Evolutionary conservation across 2,329 filamentous ascomycete species (phyloP).

Genomic region (Fusarium decemcellulare): DNA sequence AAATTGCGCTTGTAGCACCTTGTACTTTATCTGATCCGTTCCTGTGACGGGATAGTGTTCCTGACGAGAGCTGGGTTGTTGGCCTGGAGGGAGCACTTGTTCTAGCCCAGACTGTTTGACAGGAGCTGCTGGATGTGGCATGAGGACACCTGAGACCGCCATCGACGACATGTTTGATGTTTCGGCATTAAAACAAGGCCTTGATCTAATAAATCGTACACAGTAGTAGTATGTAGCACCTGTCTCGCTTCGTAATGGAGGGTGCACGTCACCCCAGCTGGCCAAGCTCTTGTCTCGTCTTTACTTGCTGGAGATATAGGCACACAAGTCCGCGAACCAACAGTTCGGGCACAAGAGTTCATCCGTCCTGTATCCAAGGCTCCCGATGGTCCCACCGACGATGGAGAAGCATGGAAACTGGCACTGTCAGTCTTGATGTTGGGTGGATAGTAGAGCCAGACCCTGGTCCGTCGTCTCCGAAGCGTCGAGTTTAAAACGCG

Average conservation of each 20-base stretch:
- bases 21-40: conserved; percentile 42
- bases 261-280: conserved; percentile 6
- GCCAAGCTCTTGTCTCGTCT: not conserved
- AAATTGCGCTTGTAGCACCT: conserved; percentile 39
- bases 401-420: not conserved
- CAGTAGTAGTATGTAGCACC: not conserved
- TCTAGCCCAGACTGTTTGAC: not conserved
- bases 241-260: not conserved
- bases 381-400: not conserved
- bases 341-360: conserved; percentile 17
- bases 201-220: not conserved
- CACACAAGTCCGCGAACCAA: conserved; percentile 21
- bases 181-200: not conserved
- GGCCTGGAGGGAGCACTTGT: not conserved
- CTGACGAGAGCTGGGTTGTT: conserved; percentile 1
- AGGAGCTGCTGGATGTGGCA: not conserved
- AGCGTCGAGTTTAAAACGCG: conserved; percentile 20
- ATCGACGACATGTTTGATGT: conserved; percentile 1
- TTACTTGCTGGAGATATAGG: not conserved
- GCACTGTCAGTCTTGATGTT: not conserved
- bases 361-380: conserved; percentile 19
- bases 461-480: not conserved
- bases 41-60: conserved; percentile 17
- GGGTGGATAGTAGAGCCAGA: not conserved
- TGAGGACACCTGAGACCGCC: not conserved